Conservation (phyloP, 164 flowering plant genomes). For the Magnolia sinica region DNA sequence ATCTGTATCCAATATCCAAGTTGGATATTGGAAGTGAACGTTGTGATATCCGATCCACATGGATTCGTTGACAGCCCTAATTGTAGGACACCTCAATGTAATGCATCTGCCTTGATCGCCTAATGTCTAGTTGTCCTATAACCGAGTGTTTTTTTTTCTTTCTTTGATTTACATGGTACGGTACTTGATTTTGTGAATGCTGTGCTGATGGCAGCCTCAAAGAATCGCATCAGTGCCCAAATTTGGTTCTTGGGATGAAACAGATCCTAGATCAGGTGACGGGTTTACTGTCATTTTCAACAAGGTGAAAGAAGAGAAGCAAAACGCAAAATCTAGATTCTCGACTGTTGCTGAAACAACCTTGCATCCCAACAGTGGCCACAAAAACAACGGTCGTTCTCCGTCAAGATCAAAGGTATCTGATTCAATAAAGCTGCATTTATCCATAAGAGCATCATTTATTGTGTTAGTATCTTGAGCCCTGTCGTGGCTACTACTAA, state of each 20-base stretch:
- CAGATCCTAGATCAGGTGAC: slow-evolving; percentile 59
- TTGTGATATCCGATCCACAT: no score
- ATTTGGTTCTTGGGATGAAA: slow-evolving; percentile 72
- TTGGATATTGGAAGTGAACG: no score
- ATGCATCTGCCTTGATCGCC: not conserved
- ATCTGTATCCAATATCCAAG: no score
- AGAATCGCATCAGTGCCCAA: slow-evolving; percentile 54
- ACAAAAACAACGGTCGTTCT: slow-evolving; percentile 13
- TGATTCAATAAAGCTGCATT: not conserved
- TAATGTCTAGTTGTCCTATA: no score
- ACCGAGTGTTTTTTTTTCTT: no score
- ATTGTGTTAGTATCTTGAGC: no score
- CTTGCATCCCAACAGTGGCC: slow-evolving; percentile 15
- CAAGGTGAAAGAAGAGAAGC: slow-evolving; percentile 54
- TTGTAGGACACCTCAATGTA: no score
- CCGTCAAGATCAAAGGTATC: slow-evolving; percentile 28
- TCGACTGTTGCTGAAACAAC: slow-evolving; percentile 15
- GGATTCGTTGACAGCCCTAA: no score
- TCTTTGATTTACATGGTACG: not conserved
- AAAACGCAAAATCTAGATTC: slow-evolving; percentile 27
- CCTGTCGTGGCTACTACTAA: no score
- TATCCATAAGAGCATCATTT: not conserved
- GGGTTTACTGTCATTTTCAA: slow-evolving; percentile 64
- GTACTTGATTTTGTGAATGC: not conserved
- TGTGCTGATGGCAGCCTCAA: slow-evolving; percentile 24